Percentiles rank a stretch among this genome's conserved stretches.
Evolutionary conservation across 208 protist species (phyloP).

Genomic region (Acanthamoeba lugdunensis): DNA sequence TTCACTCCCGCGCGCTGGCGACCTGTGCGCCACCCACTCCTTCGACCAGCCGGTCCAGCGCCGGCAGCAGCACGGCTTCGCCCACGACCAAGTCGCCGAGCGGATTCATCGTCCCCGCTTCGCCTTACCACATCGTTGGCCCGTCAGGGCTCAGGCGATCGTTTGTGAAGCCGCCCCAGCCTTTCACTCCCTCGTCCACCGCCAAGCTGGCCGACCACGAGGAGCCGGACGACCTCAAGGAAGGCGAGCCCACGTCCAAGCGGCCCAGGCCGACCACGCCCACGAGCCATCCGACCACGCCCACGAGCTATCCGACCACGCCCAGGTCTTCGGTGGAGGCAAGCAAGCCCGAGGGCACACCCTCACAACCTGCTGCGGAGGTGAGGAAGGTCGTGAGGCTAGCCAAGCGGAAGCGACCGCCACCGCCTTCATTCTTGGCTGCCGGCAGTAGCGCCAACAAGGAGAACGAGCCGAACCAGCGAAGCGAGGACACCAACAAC

Average conservation of each 20-base stretch:
- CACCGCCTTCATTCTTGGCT: background rate
- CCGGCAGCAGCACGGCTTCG: background rate
- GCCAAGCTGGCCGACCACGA: background rate
- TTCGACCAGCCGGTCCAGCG: background rate
- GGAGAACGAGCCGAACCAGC: background rate
- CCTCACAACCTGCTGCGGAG: background rate
- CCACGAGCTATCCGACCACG: too few species aligned
- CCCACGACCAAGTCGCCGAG: background rate
- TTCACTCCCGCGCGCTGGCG: background rate
- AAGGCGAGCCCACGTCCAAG: background rate
- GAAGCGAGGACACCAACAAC: too few species aligned
- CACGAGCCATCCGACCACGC: too few species aligned
- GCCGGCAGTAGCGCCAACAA: background rate
- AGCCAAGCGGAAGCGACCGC: background rate
- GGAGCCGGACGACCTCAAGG: background rate
- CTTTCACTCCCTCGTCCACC: background rate
- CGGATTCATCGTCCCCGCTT: background rate
- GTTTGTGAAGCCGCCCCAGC: background rate
- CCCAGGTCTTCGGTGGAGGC: too few species aligned
- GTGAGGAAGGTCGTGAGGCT: background rate
- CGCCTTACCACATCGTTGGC: background rate
- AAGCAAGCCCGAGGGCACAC: too few species aligned
- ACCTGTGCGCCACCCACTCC: background rate
- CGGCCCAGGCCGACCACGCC: background rate
- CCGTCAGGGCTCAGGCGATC: background rate